Conservation (phyloP, 2,329 filamentous ascomycete genomes). For the Phialophora tarda region DNA sequence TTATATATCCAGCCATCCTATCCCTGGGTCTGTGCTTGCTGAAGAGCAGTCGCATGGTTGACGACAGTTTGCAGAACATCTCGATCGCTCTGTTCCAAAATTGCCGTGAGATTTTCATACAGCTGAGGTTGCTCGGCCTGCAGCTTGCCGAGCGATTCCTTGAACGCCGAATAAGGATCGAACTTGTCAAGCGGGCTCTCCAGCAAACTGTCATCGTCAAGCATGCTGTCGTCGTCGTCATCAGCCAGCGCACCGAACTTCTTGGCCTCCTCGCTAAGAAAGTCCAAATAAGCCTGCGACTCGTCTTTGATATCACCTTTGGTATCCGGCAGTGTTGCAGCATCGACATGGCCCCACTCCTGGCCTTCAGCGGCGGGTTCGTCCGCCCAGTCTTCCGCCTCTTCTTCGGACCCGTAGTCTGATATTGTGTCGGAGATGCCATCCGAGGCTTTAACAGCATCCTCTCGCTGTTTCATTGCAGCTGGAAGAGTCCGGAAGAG, state of each 20-base stretch:
- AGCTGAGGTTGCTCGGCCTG: slow-evolving; percentile 90
- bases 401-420: slow-evolving; percentile 69
- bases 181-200: slow-evolving; percentile 95
- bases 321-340: slow-evolving; percentile 65
- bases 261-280: slow-evolving; percentile 90
- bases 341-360: slow-evolving; percentile 69
- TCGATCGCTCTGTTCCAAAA: slow-evolving; percentile 80
- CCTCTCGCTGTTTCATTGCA: slow-evolving; percentile 89
- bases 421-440: slow-evolving; percentile 68
- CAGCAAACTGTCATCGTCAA: slow-evolving; percentile 89
- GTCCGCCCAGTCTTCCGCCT: slow-evolving; percentile 81
- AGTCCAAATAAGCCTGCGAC: slow-evolving; percentile 92
- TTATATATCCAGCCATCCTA: slow-evolving; percentile 1
- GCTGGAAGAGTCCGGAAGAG: slow-evolving; percentile 90
- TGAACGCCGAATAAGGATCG: slow-evolving; percentile 91
- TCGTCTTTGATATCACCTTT: slow-evolving; percentile 78
- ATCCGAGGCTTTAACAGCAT: slow-evolving; percentile 74
- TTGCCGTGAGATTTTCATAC: slow-evolving; percentile 78
- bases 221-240: slow-evolving; percentile 82
- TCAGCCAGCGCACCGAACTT: slow-evolving; percentile 77
- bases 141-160: slow-evolving; percentile 77
- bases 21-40: slow-evolving; percentile 20
- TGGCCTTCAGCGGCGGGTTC: slow-evolving; percentile 56
- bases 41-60: slow-evolving; percentile 60
- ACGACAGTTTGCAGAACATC: slow-evolving; percentile 78